Evolutionary conservation across 108 stramenopile genomes (phyloP), one percentile per base, ranked within the genome.

Genomic region (Nitzschia putrida): DNA sequence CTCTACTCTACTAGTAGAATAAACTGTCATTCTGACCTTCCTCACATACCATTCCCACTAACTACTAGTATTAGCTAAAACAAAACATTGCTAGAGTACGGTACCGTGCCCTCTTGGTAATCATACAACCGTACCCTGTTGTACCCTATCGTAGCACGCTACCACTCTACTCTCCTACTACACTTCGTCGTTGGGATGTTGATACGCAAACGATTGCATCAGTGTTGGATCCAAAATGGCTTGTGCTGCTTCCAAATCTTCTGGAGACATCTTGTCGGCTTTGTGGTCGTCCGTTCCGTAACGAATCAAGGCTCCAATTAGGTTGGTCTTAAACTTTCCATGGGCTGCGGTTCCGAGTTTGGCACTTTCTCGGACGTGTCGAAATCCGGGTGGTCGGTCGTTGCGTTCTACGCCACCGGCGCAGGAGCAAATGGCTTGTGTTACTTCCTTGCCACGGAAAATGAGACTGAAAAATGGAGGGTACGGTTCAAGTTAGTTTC

Each of bases 261-360:
- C 73, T 21, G 61, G 77, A 23, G 83, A 72, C 58, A 88, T 77
- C 10, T 70, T 75, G 29, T 71, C 66, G 38, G 80, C 74, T 37
- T 89, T 71, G 24, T 81, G 65, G 11, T 51, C 60, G 23, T 88
- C 84, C 39, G 72, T 74, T 11, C 93, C 93, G 68, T 94, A 94
- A 56, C 85, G 80, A 47, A 92, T 57, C 83, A 89, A 86, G 24
- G 90, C 90, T 9, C 72, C 61, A 0, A 91, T 75, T 78, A 90
- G 75, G 38, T 84, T 88, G 47, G 87, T 87, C 8, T 64, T 44
- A 7, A 22, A 42, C 26, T 64, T 58, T 42, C 40, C 57, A 59
- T 77, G 76, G 10, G 66, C 67, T 5, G 60, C 0, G 5, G 18
- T 41, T 66, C 41, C 47, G 22, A 69, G 25, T 77, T 77, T 21